These are phyloP conservation scores for Beauveria caledonica DNA, from an alignment of 2,329 filamentous ascomycete genomes.

Conservation along the genomic window DNA sequence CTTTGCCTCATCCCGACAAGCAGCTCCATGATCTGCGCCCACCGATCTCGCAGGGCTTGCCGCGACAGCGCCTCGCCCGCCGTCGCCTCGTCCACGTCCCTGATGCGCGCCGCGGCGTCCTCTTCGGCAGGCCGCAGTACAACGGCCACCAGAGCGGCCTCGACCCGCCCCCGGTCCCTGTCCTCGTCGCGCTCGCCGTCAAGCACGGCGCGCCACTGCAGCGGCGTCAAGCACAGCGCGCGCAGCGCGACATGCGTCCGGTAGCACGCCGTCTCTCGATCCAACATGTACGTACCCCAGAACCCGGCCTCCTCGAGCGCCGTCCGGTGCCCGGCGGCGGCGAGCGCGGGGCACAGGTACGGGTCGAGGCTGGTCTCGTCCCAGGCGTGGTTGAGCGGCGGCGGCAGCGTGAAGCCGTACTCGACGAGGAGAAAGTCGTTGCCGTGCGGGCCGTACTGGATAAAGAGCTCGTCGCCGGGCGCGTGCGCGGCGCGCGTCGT, in stretches of 20 bases:
- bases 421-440: slow-evolving; percentile 66
- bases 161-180: slow-evolving; percentile 32
- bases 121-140: slow-evolving; percentile 27
- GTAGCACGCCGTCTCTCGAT: slow-evolving; percentile 42
- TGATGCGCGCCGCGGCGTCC: slow-evolving; percentile 23
- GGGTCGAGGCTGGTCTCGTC: slow-evolving; percentile 42
- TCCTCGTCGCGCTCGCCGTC: slow-evolving; percentile 39
- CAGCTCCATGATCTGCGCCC: slow-evolving; percentile 31
- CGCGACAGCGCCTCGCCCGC: slow-evolving; percentile 17
- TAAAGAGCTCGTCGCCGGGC: slow-evolving; percentile 55
- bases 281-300: slow-evolving; percentile 43
- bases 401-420: slow-evolving; percentile 44
- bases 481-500: slow-evolving; percentile 41
- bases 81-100: slow-evolving; percentile 23
- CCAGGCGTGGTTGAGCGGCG: slow-evolving; percentile 37
- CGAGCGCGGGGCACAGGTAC: slow-evolving; percentile 30
- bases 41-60: slow-evolving; percentile 15
- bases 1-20: slow-evolving; percentile 23
- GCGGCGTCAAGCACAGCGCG: slow-evolving; percentile 24
- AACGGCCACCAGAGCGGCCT: slow-evolving; percentile 28
- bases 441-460: slow-evolving; percentile 60
- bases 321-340: slow-evolving; percentile 26
- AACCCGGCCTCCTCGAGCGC: slow-evolving; percentile 39
- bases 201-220: slow-evolving; percentile 37
- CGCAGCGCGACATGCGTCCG: slow-evolving; percentile 47